Evolutionary conservation across 768 basidiomycete genomes (phyloP), one percentile per base, ranked within the genome.

Genomic region (Tubosaeta sp.): DNA sequence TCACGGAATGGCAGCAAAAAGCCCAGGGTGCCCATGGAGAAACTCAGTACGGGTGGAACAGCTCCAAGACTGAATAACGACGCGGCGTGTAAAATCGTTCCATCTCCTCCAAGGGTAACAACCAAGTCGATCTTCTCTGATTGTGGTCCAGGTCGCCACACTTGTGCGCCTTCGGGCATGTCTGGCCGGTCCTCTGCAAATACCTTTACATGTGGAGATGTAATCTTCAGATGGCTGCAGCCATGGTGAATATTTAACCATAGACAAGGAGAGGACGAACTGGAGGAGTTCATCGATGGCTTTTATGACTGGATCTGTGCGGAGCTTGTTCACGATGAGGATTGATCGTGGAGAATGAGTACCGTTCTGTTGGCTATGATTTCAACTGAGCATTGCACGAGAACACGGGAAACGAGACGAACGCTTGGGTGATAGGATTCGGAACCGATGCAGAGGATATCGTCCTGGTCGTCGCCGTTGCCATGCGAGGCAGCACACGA

Each of bases 1-100:
- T 72, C 62, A 93, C 94, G 90, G 67, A 96, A 96, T 1, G 94
- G 94, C 19, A 96, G 76, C 6, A 97, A 73, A 69, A 97, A 97
- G 4, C 94, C 94, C 0, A 97, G 76, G 9, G 90, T 94, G 8
- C 94, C 94, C 76, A 80, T 77, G 9, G 75, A 77, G 58, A 81
- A 78, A 51, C 78, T 78, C 30, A 81, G 64, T 0, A 86, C 93
- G 0, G 94, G 94, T 5, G 94, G 94, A 8, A 96, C 93, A 19
- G 89, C 88, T n/a, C 88, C 91, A 4, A 82, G 74, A 58, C 84
- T 88, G 68, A 97, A 97, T 9, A 97, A 72, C 7, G 91, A 91
- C 1, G 94, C 94, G 0, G 92, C 90, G 63, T 94, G 93, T 1
- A 97, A 77, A 44, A 96, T 94, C 6, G 94, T 96, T 9, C 94